Percentiles rank a stretch among this genome's conserved stretches.
Conservation (phyloP, 73 alveolate genomes). For the Paramecium primaurelia region DNA sequence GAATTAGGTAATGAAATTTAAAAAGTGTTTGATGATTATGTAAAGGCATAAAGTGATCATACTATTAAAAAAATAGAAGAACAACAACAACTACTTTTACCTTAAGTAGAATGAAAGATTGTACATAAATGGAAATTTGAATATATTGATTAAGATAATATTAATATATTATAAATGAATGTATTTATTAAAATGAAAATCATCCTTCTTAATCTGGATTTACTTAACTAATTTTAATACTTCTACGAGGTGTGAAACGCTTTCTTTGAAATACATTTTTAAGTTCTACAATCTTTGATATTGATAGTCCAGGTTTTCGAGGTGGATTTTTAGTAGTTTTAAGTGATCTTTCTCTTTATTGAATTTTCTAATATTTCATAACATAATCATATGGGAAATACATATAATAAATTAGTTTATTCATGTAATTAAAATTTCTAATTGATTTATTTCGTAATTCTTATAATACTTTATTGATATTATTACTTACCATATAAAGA, state of each 20-base stretch:
- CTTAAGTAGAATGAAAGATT: background rate
- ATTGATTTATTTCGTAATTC: background rate
- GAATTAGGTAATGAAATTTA: background rate
- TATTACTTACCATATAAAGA: background rate
- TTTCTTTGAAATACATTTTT: background rate
- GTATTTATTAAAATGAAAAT: background rate
- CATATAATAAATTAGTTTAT: background rate
- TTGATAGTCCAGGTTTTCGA: background rate
- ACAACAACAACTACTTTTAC: background rate
- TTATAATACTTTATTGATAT: background rate
- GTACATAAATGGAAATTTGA: background rate
- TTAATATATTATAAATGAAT: background rate
- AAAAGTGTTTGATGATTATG: background rate
- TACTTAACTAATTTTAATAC: background rate
- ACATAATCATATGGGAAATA: background rate
- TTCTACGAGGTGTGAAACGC: background rate
- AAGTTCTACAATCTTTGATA: background rate
- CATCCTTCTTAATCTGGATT: background rate
- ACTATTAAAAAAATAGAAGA: background rate
- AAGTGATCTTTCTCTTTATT: background rate
- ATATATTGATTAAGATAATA: background rate
- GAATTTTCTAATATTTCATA: background rate
- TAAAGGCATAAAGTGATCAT: background rate
- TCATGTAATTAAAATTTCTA: background rate
- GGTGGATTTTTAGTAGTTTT: background rate